These are phyloP conservation scores for Buxus sempervirens DNA, from an alignment of 164 flowering plant genomes.

Conservation along the genomic window DNA sequence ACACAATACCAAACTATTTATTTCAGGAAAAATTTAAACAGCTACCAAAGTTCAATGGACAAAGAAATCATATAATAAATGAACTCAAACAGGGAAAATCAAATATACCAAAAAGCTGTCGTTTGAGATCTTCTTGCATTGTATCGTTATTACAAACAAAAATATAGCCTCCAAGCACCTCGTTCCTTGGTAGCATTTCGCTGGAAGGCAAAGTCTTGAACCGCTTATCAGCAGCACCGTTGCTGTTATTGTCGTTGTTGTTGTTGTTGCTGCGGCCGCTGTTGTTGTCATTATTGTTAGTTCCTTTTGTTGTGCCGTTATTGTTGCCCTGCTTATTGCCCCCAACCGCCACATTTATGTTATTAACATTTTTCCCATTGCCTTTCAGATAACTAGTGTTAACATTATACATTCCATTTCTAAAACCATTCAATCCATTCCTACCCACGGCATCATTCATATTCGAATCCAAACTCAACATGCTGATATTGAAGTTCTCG, in stretches of 20 bases:
- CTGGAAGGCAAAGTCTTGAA: background rate
- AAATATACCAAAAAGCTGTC: background rate
- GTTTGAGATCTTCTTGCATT: slow-evolving; percentile 1
- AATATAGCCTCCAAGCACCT: background rate
- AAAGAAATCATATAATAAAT: background rate
- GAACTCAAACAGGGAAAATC: background rate
- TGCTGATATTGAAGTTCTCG: background rate
- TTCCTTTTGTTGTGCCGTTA: background rate
- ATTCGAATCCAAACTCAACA: background rate
- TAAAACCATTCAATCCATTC: background rate
- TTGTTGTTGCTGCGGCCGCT: background rate
- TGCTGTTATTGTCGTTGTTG: background rate
- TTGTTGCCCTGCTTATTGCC: too few species aligned
- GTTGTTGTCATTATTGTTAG: background rate
- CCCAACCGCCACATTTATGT: background rate
- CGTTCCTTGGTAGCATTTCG: background rate
- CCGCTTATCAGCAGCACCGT: background rate
- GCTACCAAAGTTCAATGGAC: background rate
- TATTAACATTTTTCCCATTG: background rate
- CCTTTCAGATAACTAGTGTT: background rate
- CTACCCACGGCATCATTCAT: background rate
- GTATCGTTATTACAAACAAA: slow-evolving; percentile 1
- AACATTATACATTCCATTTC: background rate
- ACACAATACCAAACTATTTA: too few species aligned
- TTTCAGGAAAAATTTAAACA: background rate